Evolutionary conservation across 306 rosid species (phyloP).

Genomic region (Sindora glabra): DNA sequence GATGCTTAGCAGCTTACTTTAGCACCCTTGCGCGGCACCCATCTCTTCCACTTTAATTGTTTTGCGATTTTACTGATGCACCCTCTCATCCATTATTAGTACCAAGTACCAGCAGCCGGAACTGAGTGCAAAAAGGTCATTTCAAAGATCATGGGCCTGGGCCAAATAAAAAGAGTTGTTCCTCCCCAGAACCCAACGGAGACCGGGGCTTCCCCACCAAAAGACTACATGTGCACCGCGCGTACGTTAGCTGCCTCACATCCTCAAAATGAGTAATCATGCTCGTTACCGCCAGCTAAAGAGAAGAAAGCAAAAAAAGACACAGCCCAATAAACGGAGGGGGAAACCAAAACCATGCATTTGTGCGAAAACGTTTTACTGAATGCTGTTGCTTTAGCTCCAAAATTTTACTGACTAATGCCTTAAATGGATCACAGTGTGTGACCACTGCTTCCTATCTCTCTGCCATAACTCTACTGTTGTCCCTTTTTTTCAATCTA

Average conservation of each 20-base stretch:
- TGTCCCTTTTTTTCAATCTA: too few species aligned
- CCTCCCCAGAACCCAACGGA: conserved; percentile 51
- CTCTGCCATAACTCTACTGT: conserved; percentile 30
- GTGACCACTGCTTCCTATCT: conserved; percentile 23
- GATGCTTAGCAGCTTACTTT: too few species aligned
- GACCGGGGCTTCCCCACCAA: conserved; percentile 41
- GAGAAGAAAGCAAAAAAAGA: too few species aligned
- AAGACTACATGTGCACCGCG: conserved; percentile 47
- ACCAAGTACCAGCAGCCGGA: too few species aligned
- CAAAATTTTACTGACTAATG: conserved; percentile 31
- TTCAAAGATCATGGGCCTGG: conserved; percentile 22
- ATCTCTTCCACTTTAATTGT: too few species aligned
- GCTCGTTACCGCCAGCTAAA: not conserved
- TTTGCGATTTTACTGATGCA: not conserved
- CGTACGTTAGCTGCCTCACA: conserved; percentile 79
- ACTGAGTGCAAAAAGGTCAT: conserved; percentile 17
- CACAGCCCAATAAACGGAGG: too few species aligned
- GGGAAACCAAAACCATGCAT: too few species aligned
- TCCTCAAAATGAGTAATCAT: conserved; percentile 21
- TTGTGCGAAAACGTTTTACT: too few species aligned
- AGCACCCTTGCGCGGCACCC: too few species aligned
- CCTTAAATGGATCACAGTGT: conserved; percentile 50
- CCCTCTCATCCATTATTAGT: conserved; percentile 12
- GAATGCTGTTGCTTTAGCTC: too few species aligned
- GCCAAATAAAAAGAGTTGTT: conserved; percentile 23